Conservation (phyloP, 1,139 yeast genomes). For the Cylindricascospora bacillispora region DNA sequence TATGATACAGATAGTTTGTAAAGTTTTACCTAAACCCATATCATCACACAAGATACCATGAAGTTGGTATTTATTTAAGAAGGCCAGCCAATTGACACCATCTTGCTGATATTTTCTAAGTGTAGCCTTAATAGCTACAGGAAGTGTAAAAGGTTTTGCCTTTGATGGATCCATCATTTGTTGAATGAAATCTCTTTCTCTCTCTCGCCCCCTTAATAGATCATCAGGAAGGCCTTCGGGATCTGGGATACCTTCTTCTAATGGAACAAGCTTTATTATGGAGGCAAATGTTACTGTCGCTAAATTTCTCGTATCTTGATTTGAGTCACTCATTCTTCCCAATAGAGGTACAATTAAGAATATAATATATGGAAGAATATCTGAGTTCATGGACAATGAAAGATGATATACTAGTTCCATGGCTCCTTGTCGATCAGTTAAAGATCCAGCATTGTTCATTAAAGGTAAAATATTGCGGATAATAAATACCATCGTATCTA, state of each 20-base stretch:
- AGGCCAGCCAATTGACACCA: slow-evolving; percentile 97
- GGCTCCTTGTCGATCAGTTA: slow-evolving; percentile 83
- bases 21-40: slow-evolving; percentile 97
- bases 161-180: slow-evolving; percentile 99
- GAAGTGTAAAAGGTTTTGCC: slow-evolving; percentile 75
- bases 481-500: slow-evolving; percentile 62
- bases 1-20: slow-evolving; percentile 93
- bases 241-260: slow-evolving; percentile 95
- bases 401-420: slow-evolving; percentile 84
- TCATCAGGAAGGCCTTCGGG: slow-evolving; percentile 87
- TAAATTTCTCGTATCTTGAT: slow-evolving; percentile 73
- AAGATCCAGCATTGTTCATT: slow-evolving; percentile 65
- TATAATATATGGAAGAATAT: slow-evolving; percentile 85
- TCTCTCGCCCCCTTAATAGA: slow-evolving; percentile 75
- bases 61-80: slow-evolving; percentile 82
- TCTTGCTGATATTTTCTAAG: slow-evolving; percentile 94
- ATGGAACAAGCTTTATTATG: slow-evolving; percentile 85
- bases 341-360: slow-evolving; percentile 90
- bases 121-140: slow-evolving; percentile 86
- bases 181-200: slow-evolving; percentile 86
- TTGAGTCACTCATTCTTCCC: slow-evolving; percentile 97
- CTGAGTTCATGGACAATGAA: slow-evolving; percentile 74
- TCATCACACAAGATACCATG: slow-evolving; percentile 98
- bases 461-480: slow-evolving; percentile 73
- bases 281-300: slow-evolving; percentile 97